phyloP scores from a whole-genome alignment of 31 red algal species.

The Asparagopsis taxiformis region DNA sequence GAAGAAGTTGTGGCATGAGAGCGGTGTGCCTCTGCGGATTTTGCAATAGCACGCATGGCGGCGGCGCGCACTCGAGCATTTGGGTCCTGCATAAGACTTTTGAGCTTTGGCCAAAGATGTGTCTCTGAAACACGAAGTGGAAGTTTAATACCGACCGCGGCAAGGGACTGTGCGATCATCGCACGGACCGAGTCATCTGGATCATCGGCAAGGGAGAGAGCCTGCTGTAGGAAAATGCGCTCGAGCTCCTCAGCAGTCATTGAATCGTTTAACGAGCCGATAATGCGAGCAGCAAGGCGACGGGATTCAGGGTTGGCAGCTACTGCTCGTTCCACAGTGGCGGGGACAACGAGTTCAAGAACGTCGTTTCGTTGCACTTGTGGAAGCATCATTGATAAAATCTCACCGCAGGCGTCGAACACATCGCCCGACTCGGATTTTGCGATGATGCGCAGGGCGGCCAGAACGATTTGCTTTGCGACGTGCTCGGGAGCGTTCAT shows the following conservation, averaged over 20 bases:
- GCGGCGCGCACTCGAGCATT: slow-evolving; percentile 52
- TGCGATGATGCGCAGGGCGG: slow-evolving; percentile 27
- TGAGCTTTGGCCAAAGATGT: slow-evolving; percentile 50
- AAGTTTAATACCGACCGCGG: slow-evolving; percentile 38
- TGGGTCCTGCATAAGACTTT: slow-evolving; percentile 36
- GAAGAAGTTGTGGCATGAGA: slow-evolving; percentile 9
- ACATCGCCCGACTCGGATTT: slow-evolving; percentile 28
- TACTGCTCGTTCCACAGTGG: slow-evolving; percentile 43
- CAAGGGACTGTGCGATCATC: slow-evolving; percentile 67
- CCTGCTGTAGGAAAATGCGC: slow-evolving; percentile 34
- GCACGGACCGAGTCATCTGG: slow-evolving; percentile 42
- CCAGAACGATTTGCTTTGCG: slow-evolving; percentile 42
- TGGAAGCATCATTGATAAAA: slow-evolving; percentile 69
- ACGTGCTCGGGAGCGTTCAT: slow-evolving; percentile 38
- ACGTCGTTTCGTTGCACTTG: slow-evolving; percentile 60
- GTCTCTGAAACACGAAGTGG: slow-evolving; percentile 37
- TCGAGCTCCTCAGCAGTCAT: slow-evolving; percentile 38
- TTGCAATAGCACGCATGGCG: slow-evolving; percentile 56
- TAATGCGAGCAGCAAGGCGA: slow-evolving; percentile 66
- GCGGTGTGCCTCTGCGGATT: slow-evolving; percentile 53
- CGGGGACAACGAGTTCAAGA: slow-evolving; percentile 54
- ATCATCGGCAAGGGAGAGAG: slow-evolving; percentile 40
- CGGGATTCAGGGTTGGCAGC: slow-evolving; percentile 25
- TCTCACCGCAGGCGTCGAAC: slow-evolving; percentile 73
- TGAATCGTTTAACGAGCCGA: slow-evolving; percentile 56